Conservation (phyloP, 202 grass and related monocot genomes). For the Setaria italica region DNA sequence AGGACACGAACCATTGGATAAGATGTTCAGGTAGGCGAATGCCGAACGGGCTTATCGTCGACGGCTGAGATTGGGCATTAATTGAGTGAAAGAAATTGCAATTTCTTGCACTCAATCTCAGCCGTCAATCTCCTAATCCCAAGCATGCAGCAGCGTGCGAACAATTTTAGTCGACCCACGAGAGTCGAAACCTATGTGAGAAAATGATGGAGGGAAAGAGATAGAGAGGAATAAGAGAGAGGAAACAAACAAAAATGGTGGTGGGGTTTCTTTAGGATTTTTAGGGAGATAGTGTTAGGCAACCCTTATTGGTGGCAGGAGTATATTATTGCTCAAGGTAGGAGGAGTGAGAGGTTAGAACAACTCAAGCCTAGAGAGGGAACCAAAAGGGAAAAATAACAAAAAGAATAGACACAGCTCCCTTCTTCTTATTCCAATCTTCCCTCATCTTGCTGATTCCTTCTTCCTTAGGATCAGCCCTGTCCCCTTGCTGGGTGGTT, state of each 20-base stretch:
- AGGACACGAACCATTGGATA: background rate
- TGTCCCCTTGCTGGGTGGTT: constrained; percentile 68
- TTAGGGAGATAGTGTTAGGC: constrained; percentile 62
- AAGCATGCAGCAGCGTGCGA: constrained; percentile 23
- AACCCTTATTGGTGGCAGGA: constrained; percentile 61
- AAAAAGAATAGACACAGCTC: constrained; percentile 46
- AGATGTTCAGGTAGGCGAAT: background rate
- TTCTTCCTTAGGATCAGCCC: constrained; percentile 61
- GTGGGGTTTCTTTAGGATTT: constrained; percentile 75
- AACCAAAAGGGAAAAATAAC: constrained; percentile 56
- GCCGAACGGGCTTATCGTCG: background rate
- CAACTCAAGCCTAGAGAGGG: constrained; percentile 48
- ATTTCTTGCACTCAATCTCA: constrained; percentile 29
- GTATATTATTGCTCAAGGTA: constrained; percentile 72
- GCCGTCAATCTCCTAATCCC: background rate
- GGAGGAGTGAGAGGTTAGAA: constrained; percentile 48
- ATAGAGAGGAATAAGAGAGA: constrained; percentile 55
- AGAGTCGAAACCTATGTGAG: constrained; percentile 43
- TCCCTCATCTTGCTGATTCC: constrained; percentile 44
- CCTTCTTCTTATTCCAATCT: constrained; percentile 62
- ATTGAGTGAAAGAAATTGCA: background rate
- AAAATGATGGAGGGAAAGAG: constrained; percentile 62
- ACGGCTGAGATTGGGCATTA: constrained; percentile 13
- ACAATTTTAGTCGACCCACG: constrained; percentile 19
- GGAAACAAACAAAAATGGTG: constrained; percentile 66